phyloP scores from a whole-genome alignment of 768 basidiomycete species.

The Kwoniella dejecticola region DNA sequence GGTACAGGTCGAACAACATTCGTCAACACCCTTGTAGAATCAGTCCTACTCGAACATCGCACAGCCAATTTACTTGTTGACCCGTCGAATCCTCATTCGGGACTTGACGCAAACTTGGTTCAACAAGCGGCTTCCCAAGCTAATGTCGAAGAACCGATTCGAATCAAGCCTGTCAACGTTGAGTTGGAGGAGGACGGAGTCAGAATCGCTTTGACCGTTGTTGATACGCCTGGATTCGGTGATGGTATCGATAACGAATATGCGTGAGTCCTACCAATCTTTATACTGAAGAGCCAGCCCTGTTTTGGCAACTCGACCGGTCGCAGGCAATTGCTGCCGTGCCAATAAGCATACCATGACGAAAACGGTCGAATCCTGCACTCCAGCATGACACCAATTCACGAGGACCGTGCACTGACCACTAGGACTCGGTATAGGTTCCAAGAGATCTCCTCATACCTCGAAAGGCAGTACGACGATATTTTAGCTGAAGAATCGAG shows the following conservation, averaged over 20 bases:
- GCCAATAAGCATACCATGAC: no score
- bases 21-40: conserved; percentile 98
- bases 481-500: conserved; percentile 97
- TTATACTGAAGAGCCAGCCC: no score
- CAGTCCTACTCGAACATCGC: conserved; percentile 85
- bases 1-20: conserved; percentile 98
- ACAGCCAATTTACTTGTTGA: conserved; percentile 38
- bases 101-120: conserved; percentile 62
- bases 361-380: no score
- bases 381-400: no score
- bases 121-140: conserved; percentile 71
- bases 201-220: conserved; percentile 94
- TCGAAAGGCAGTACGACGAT: conserved; percentile 98
- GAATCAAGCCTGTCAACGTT: conserved; percentile 91
- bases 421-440: conserved; percentile 62
- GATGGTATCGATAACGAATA: conserved; percentile 99
- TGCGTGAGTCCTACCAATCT: conserved; percentile 67
- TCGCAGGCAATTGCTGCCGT: no score
- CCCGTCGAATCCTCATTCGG: conserved; percentile 36
- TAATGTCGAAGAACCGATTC: conserved; percentile 89
- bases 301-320: no score
- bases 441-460: conserved; percentile 92
- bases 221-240: conserved; percentile 98
- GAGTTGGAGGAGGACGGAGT: conserved; percentile 99
- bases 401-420: neutral